Percentiles rank a stretch among this genome's conserved stretches.
Conservation (phyloP, 2,329 filamentous ascomycete species). For the Ophiocordyceps camponoti-saundersi region DNA sequence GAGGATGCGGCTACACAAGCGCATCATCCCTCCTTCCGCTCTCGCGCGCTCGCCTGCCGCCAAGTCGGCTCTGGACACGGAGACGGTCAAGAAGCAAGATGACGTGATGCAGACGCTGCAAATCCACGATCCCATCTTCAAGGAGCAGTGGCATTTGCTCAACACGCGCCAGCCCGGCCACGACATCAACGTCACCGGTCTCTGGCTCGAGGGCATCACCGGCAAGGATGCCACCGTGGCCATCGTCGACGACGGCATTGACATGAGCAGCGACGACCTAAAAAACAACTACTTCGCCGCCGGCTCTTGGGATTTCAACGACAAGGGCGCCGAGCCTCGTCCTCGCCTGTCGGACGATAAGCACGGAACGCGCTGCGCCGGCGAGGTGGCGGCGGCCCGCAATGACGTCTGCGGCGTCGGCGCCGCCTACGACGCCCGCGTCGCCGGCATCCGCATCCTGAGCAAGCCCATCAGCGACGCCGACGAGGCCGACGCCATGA, state of each 20-base stretch:
- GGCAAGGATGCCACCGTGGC: constrained; percentile 80
- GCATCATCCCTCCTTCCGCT: constrained; percentile 19
- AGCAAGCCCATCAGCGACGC: constrained; percentile 81
- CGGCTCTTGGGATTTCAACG: constrained; percentile 94
- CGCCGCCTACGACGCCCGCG: constrained; percentile 79
- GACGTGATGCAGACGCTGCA: constrained; percentile 47
- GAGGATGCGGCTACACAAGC: constrained; percentile 35
- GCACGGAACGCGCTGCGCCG: constrained; percentile 88
- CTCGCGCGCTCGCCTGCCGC: constrained; percentile 2
- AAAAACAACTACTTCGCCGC: constrained; percentile 86
- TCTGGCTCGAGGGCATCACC: constrained; percentile 84
- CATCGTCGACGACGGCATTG: constrained; percentile 89
- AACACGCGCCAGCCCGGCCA: constrained; percentile 70
- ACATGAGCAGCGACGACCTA: constrained; percentile 88
- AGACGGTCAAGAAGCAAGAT: constrained; percentile 39
- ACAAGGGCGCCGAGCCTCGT: constrained; percentile 58
- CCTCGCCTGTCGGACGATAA: constrained; percentile 72
- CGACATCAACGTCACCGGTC: constrained; percentile 88
- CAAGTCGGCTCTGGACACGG: constrained; percentile 5
- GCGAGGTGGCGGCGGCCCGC: constrained; percentile 79
- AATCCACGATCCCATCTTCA: constrained; percentile 82
- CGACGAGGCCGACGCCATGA: constrained; percentile 84
- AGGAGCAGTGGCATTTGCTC: constrained; percentile 88
- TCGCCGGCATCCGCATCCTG: constrained; percentile 83
- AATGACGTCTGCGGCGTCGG: constrained; percentile 94